Conservation (phyloP, 2,329 filamentous ascomycete species). For the Xylariaceae sp. region DNA sequence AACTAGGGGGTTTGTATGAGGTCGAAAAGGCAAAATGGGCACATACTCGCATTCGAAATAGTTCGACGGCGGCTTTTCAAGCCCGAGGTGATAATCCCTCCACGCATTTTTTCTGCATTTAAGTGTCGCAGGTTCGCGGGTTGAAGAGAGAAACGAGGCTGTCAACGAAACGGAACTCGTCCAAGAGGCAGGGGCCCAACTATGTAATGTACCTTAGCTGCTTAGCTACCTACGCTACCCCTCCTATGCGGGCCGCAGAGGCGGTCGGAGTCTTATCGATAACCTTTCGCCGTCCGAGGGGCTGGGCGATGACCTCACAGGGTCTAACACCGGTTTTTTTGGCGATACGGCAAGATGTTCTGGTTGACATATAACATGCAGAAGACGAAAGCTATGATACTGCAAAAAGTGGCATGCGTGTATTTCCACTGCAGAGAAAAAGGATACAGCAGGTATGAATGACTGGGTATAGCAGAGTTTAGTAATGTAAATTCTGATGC, state of each 20-base stretch:
- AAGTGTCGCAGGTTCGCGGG: not conserved
- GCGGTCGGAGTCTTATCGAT: not conserved
- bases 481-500: no score
- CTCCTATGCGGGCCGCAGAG: not conserved
- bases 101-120: slow-evolving; percentile 29
- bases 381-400: no score
- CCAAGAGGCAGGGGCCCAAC: not conserved
- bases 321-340: not conserved
- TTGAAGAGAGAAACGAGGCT: not conserved
- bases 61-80: slow-evolving; percentile 33
- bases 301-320: not conserved
- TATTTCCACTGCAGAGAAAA: no score
- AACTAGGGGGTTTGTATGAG: not conserved
- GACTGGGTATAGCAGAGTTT: no score
- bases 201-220: no score
- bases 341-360: not conserved
- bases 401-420: no score
- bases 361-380: not conserved
- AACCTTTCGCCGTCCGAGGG: not conserved
- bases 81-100: slow-evolving; percentile 31
- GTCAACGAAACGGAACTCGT: not conserved
- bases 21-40: not conserved
- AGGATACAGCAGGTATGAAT: no score
- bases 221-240: not conserved
- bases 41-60: slow-evolving; percentile 36